Base-by-base conservation (phyloP, 352 stramenopile species). In the Blastocystis sp. region DNA sequence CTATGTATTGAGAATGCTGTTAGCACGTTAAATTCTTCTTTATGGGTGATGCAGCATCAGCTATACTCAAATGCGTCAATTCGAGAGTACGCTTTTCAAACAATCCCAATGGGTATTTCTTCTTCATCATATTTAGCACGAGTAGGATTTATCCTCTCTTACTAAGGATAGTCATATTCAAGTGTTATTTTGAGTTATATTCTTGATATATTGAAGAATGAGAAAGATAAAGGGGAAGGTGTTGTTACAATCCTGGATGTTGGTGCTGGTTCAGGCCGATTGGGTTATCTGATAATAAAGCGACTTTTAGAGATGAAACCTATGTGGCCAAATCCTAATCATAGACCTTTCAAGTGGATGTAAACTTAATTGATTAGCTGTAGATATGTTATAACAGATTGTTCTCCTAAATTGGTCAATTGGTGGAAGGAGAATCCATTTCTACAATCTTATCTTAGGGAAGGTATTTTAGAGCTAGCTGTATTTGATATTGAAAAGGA, bases 351-450 rank as follows among this genome's bases (percentile, higher is more conserved):
- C 53, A 22, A 76, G 78, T 89, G 51, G 60, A 33, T 51, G 9
- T 76, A 27, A 22, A 11, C 1, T 53, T 9, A n/a, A 30, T 68
- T 4, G 1, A 9, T 66, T 22, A 64, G 44, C 19, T 22, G 24
- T 54, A 84, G 73, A 42, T 84, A 84, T 44, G 33, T 84, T n/a
- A 84, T 84, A 51, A 84, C 73, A 24, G 73, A 84, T 1, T 84
- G 73, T 7, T 84, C 73, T 22, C 73, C 27, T 9, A 37, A 84
- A 17, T 56, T 84, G 9, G 3, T 84, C n/a, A 35, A 9, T n/a
- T 84, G 73, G 73, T 68, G 48, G 51, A 66, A 84, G 53, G 35
- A 51, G 42, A 68, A 84, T 42, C 15, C 15, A 0, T 60, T 53
- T 30, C 51, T 84, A 15, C 5, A 69, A 22, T 3, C 19, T 0